Percentiles rank a stretch among this genome's conserved stretches.
Conservation (phyloP, 768 basidiomycete genomes). For the Suillus brevipes region DNA sequence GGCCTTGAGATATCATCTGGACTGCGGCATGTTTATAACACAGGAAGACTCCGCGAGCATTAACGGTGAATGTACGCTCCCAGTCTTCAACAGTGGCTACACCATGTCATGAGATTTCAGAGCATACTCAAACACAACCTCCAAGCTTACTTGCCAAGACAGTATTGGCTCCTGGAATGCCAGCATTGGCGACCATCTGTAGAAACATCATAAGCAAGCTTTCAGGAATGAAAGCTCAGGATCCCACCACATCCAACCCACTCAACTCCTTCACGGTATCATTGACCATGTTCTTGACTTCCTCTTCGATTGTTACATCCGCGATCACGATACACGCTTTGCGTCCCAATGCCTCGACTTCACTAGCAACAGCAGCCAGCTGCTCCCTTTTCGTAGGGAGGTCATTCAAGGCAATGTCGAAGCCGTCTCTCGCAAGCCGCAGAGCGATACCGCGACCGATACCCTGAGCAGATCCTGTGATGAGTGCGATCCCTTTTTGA, state of each 20-base stretch:
- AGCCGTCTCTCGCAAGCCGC: constrained; percentile 29
- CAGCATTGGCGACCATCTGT: constrained; percentile 25
- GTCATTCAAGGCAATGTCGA: constrained; percentile 29
- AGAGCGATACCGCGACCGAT: constrained; percentile 31
- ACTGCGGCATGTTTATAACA: constrained; percentile 22
- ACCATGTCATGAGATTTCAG: neutral
- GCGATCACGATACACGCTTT: constrained; percentile 3
- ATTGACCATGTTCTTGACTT: constrained; percentile 17
- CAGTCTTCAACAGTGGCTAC: constrained; percentile 24
- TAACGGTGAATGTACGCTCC: constrained; percentile 29
- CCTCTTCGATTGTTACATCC: constrained; percentile 17
- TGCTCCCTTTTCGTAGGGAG: constrained; percentile 10
- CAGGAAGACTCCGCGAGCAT: constrained; percentile 32
- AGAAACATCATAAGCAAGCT: neutral
- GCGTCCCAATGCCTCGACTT: constrained; percentile 16
- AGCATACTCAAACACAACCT: neutral
- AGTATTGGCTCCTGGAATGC: constrained; percentile 10
- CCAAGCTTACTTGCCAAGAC: neutral
- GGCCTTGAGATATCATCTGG: constrained; percentile 18
- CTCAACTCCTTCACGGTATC: constrained; percentile 12
- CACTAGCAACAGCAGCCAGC: constrained; percentile 13
- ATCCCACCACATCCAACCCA: constrained; percentile 18
- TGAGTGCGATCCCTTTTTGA: constrained; percentile 25
- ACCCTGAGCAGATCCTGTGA: constrained; percentile 25
- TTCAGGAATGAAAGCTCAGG: neutral